phyloP scores from a whole-genome alignment of 1,284 basidiomycete species.

The Malassezia equina region DNA sequence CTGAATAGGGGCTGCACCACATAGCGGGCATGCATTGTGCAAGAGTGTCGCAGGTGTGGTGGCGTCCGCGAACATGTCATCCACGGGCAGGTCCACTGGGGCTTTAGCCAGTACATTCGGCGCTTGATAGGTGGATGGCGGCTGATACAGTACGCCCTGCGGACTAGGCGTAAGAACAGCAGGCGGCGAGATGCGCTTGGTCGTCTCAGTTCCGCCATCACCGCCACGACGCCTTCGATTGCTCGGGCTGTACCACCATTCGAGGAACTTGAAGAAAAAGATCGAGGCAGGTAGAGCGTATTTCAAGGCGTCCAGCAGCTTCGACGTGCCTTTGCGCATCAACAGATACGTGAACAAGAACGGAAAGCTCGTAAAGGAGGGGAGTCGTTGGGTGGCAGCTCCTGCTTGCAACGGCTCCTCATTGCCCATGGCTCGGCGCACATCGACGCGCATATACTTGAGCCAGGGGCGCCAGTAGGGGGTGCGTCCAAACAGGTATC shows the following conservation, averaged over 20 bases:
- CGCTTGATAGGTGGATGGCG: conserved; percentile 15
- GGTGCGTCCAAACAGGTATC: conserved; percentile 79
- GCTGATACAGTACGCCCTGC: conserved; percentile 18
- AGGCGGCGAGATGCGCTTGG: conserved; percentile 49
- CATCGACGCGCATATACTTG: conserved; percentile 70
- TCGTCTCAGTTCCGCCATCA: conserved; percentile 55
- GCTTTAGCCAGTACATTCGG: conserved; percentile 13
- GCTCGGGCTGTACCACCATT: conserved; percentile 97
- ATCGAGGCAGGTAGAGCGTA: conserved; percentile 80
- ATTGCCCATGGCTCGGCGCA: conserved; percentile 59
- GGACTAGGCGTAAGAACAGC: conserved; percentile 16
- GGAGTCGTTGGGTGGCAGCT: not conserved
- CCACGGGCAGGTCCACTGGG: conserved; percentile 19
- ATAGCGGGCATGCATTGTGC: conserved; percentile 77
- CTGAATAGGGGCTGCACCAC: conserved; percentile 58
- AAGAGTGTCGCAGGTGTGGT: conserved; percentile 23
- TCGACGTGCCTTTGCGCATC: conserved; percentile 19
- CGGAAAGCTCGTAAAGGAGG: conserved; percentile 1
- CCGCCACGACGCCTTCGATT: conserved; percentile 56
- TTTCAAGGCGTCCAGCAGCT: conserved; percentile 53
- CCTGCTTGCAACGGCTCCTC: conserved; percentile 11
- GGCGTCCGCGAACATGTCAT: conserved; percentile 7
- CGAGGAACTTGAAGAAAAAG: conserved; percentile 90
- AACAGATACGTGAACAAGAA: conserved; percentile 22
- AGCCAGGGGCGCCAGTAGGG: conserved; percentile 83